A percentile compares a stretch with the other conserved stretches of the same genome.
Evolutionary conservation across 1,139 yeast species (phyloP).

Genomic region (Suhomyces coccinellae): DNA sequence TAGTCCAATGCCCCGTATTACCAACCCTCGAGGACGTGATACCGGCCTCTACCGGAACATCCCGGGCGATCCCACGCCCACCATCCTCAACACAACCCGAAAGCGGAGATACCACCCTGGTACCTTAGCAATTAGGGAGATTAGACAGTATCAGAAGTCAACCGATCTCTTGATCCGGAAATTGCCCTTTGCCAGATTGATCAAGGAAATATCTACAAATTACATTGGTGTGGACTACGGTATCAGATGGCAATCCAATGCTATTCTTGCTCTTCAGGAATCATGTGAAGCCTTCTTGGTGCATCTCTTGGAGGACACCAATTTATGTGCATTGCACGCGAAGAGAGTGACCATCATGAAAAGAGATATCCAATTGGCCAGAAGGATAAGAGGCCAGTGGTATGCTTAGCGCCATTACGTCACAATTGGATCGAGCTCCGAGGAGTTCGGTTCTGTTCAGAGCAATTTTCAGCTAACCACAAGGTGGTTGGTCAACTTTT

Average conservation of each 20-base stretch:
- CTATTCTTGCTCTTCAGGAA: slow-evolving; percentile 85
- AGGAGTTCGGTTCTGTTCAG: no score
- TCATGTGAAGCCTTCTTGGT: slow-evolving; percentile 90
- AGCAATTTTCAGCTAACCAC: no score
- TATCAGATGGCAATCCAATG: slow-evolving; percentile 87
- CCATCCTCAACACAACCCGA: slow-evolving; percentile 22
- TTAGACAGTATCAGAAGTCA: slow-evolving; percentile 72
- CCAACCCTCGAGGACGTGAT: slow-evolving; percentile 19
- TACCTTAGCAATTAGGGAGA: slow-evolving; percentile 72
- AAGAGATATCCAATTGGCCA: slow-evolving; percentile 86
- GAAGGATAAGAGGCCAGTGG: slow-evolving; percentile 73
- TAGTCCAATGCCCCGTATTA: slow-evolving; percentile 9
- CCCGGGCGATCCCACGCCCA: slow-evolving; percentile 28
- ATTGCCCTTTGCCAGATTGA: slow-evolving; percentile 87
- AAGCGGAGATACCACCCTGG: slow-evolving; percentile 70
- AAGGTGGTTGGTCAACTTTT: no score
- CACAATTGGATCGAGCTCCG: not conserved
- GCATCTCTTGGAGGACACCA: slow-evolving; percentile 86
- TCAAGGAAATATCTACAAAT: slow-evolving; percentile 77
- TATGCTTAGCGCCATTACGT: not conserved
- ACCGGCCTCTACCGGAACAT: slow-evolving; percentile 49
- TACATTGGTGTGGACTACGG: slow-evolving; percentile 60
- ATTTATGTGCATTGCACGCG: slow-evolving; percentile 88
- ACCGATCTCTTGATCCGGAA: slow-evolving; percentile 78
- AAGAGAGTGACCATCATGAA: slow-evolving; percentile 94